Base-by-base conservation (phyloP, 2,329 filamentous ascomycete genomes). In the Calonectria honghensis region DNA sequence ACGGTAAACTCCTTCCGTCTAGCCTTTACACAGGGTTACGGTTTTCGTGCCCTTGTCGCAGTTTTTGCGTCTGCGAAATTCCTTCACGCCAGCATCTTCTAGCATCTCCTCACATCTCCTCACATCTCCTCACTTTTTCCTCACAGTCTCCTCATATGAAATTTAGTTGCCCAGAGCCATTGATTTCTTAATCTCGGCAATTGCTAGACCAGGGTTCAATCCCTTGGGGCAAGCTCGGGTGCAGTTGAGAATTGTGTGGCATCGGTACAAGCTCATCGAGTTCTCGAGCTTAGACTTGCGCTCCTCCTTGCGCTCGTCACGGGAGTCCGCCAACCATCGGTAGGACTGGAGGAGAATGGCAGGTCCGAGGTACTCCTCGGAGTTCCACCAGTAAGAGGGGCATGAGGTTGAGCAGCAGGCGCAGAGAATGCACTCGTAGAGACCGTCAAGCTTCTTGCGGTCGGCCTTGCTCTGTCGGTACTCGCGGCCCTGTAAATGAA, bases 381-480 rank as follows among this genome's bases (percentile, higher is more conserved):
- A 93, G 90, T 99, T 99, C 97, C 97, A 99, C 97, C 97, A 99
- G 91, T 99, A 99, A 24, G 96, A 98, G n/a, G 97, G 97, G 91
- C 97, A 99, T 61, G 96, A 98, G 29, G 97, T 99, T 80, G 95
- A 97, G 93, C 97, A 99, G 93, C 97, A 99, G 81, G 96, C 96
- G 90, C 97, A 99, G 73, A 99, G 94, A 87, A 99, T 98, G 89
- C 97, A 99, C 89, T 99, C 97, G 90, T 99, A 98, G 37, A 98
- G 93, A 79, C 97, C 97, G 85, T 98, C 97, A 71, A 99, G 93
- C 93, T 98, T 99, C 89, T 93, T 95, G 84, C 97, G 96, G 81
- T 99, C 96, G 81, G 92, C 96, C 87, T 95, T 96, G 82, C 90
- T 94, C 88, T 98, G 97, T 79, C 94, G 94, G 90, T 94, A 94